A percentile compares a stretch with the other conserved stretches of the same genome.
phyloP scores from a whole-genome alignment of 495 filamentous ascomycete species.

The Paragyromitra xinjiangensis region DNA sequence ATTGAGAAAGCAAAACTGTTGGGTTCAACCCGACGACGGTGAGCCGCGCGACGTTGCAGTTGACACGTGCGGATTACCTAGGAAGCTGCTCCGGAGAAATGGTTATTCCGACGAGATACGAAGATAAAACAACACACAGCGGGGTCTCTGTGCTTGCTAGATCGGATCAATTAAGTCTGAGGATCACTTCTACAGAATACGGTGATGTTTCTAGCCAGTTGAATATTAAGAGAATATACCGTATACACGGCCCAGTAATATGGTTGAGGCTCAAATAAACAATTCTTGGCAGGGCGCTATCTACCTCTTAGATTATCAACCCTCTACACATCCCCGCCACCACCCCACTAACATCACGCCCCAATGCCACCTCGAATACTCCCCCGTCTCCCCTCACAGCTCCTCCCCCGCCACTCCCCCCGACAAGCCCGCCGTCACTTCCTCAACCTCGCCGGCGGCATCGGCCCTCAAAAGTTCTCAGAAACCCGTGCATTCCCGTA shows the following conservation, averaged over 20 bases:
- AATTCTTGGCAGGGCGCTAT: slow-evolving; percentile 37
- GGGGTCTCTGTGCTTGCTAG: neutral
- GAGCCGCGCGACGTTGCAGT: neutral
- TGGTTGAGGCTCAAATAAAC: slow-evolving; percentile 24
- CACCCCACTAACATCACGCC: neutral
- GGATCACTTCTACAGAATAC: neutral
- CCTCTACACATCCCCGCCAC: neutral
- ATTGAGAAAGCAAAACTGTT: slow-evolving; percentile 13
- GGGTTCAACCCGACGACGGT: slow-evolving; percentile 17
- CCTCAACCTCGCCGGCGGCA: slow-evolving; percentile 59
- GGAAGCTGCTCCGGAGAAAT: slow-evolving; percentile 12
- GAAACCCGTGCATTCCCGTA: slow-evolving; percentile 84
- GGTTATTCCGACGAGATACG: slow-evolving; percentile 12
- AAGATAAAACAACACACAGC: neutral
- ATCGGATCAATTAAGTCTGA: neutral
- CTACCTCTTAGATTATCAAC: neutral
- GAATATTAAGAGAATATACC: neutral
- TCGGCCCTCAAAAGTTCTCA: slow-evolving; percentile 67
- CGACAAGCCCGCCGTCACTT: slow-evolving; percentile 56
- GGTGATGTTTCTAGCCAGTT: neutral
- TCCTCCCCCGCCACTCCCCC: neutral
- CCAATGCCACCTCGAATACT: slow-evolving; percentile 44
- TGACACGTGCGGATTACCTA: slow-evolving; percentile 17
- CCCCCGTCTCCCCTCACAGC: slow-evolving; percentile 8
- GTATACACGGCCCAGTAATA: neutral